A percentile compares a stretch with the other conserved stretches of the same genome.
These are phyloP conservation scores for Schizothecium vesticola DNA, from an alignment of 495 filamentous ascomycete species.

Conservation along the genomic window DNA sequence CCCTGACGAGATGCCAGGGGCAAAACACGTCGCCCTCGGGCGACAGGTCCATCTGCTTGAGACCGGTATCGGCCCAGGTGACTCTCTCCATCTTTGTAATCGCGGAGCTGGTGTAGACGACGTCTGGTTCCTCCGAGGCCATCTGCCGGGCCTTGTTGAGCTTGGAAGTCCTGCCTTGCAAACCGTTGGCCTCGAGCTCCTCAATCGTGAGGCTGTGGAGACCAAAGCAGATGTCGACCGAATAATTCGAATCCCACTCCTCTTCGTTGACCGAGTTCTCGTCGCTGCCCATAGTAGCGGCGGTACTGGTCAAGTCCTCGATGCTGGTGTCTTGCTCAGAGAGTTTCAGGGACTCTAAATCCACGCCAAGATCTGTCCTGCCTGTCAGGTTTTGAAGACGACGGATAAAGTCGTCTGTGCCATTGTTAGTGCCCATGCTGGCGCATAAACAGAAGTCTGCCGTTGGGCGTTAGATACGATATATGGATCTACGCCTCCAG, in stretches of 20 bases:
- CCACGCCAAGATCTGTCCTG: constrained; percentile 10
- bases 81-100: constrained; percentile 14
- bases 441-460: not conserved
- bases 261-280: not conserved
- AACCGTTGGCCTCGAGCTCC: not conserved
- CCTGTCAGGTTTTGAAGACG: constrained; percentile 15
- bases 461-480: not conserved
- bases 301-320: not conserved
- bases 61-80: constrained; percentile 17
- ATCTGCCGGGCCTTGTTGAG: constrained; percentile 18
- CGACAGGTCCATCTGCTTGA: constrained; percentile 26
- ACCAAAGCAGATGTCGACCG: constrained; percentile 17
- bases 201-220: constrained; percentile 10
- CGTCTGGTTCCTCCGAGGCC: constrained; percentile 10
- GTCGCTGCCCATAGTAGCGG: not conserved
- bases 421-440: constrained; percentile 13
- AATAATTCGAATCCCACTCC: not conserved
- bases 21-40: constrained; percentile 42
- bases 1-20: constrained; percentile 53
- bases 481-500: not conserved
- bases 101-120: not conserved
- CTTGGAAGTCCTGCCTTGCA: constrained; percentile 7
- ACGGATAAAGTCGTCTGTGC: constrained; percentile 1
- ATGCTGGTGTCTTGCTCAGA: not conserved
- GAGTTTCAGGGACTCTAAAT: constrained; percentile 7